Conservation (phyloP, 2,329 filamentous ascomycete genomes). For the Epichloe scottii region DNA sequence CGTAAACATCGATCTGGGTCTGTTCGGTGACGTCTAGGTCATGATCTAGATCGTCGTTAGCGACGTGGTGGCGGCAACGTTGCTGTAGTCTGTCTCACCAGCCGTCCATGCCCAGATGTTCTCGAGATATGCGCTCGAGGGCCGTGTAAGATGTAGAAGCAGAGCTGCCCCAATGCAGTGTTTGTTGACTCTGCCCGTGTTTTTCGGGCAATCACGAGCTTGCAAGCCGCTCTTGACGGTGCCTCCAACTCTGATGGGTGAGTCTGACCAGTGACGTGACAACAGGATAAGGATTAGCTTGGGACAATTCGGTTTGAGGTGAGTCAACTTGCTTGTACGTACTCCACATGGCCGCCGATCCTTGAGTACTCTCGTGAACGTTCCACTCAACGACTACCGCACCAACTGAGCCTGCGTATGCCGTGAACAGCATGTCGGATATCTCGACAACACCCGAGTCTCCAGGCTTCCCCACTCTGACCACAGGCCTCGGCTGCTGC, state of each 20-base stretch:
- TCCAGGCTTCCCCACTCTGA: conserved; percentile 43
- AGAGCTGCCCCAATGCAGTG: conserved; percentile 49
- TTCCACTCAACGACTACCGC: conserved; percentile 56
- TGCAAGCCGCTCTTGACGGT: conserved; percentile 11
- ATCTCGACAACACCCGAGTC: conserved; percentile 48
- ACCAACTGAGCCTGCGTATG: conserved; percentile 44
- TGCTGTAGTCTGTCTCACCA: conserved; percentile 33
- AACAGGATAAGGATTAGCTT: no score
- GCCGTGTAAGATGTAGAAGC: conserved; percentile 31
- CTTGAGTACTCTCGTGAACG: conserved; percentile 26
- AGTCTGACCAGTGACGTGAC: conserved; percentile 15
- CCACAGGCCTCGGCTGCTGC: conserved; percentile 40
- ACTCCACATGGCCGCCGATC: conserved; percentile 38
- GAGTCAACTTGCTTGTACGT: background rate
- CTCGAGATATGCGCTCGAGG: conserved; percentile 35
- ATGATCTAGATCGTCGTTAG: background rate
- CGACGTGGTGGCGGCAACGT: background rate
- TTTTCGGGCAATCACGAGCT: conserved; percentile 12
- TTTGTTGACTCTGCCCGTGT: conserved; percentile 18
- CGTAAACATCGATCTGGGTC: conserved; percentile 21
- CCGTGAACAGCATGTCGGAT: conserved; percentile 50
- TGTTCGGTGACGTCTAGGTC: background rate
- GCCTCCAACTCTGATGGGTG: conserved; percentile 34
- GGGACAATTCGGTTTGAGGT: no score
- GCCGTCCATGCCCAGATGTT: conserved; percentile 55